Percentiles rank a stretch among this genome's conserved stretches.
Conservation (phyloP, 1,139 yeast genomes). For the Maudiozyma humilis region DNA sequence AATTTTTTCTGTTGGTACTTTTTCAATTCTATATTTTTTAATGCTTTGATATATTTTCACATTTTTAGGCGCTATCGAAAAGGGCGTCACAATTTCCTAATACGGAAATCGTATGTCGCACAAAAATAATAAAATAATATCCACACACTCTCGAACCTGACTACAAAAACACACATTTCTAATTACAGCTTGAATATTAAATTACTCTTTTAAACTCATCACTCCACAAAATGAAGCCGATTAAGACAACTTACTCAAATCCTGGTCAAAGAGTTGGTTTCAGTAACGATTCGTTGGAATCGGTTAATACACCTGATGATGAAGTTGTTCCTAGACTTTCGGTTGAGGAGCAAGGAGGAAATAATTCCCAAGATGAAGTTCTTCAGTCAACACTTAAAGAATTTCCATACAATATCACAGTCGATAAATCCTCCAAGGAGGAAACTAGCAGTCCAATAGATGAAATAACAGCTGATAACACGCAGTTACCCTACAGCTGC, state of each 20-base stretch:
- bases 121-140: too few species aligned
- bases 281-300: constrained; percentile 5
- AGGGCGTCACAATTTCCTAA: too few species aligned
- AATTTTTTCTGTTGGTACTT: too few species aligned
- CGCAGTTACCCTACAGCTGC: constrained; percentile 17
- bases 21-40: too few species aligned
- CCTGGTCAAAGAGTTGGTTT: neutral
- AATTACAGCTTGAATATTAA: too few species aligned
- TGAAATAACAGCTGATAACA: neutral
- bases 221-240: neutral
- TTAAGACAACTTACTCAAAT: neutral
- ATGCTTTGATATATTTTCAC: too few species aligned
- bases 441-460: neutral
- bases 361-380: neutral
- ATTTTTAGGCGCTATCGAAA: too few species aligned
- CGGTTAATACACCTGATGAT: constrained; percentile 2
- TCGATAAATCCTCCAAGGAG: neutral
- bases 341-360: neutral
- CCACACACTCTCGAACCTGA: too few species aligned
- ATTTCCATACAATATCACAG: constrained; percentile 1
- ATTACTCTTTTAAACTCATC: too few species aligned
- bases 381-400: neutral
- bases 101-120: too few species aligned
- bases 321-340: neutral
- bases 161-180: too few species aligned